phyloP scores from a whole-genome alignment of 257 asterid genomes.

The Apocynum venetum region DNA sequence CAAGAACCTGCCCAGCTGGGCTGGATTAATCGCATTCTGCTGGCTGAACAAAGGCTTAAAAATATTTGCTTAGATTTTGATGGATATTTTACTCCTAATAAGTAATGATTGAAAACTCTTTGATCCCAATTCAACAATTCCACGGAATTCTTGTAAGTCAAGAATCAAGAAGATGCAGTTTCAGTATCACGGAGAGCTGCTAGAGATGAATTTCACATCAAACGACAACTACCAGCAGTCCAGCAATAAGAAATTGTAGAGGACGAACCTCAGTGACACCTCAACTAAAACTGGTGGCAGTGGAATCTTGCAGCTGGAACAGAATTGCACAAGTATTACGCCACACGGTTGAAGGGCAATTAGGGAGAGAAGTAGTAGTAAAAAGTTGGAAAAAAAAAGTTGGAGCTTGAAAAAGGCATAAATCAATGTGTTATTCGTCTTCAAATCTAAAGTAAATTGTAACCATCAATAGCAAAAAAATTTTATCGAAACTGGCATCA shows the following conservation, averaged over 20 bases:
- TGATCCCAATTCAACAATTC: not conserved
- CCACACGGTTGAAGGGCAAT: not conserved
- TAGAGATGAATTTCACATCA: not conserved
- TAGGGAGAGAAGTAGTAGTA: no score
- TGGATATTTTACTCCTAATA: not conserved
- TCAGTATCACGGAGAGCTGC: not conserved
- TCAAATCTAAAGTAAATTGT: no score
- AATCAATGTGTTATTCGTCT: no score
- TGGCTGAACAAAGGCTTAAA: not conserved
- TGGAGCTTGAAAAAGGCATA: no score
- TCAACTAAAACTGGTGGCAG: not conserved
- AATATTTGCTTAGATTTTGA: not conserved
- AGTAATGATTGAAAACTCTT: not conserved
- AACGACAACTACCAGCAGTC: not conserved
- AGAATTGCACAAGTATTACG: not conserved
- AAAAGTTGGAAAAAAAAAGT: not conserved
- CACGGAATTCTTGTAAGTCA: not conserved
- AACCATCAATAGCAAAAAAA: no score
- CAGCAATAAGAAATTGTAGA: not conserved
- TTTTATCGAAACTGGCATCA: no score
- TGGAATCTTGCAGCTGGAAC: not conserved
- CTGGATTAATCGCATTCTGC: not conserved
- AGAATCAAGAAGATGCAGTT: conserved; percentile 8
- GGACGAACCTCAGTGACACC: not conserved
- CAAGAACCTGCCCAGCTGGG: not conserved